Evolutionary conservation across 495 filamentous ascomycete species (phyloP).

Genomic region (Xylaria grammica): DNA sequence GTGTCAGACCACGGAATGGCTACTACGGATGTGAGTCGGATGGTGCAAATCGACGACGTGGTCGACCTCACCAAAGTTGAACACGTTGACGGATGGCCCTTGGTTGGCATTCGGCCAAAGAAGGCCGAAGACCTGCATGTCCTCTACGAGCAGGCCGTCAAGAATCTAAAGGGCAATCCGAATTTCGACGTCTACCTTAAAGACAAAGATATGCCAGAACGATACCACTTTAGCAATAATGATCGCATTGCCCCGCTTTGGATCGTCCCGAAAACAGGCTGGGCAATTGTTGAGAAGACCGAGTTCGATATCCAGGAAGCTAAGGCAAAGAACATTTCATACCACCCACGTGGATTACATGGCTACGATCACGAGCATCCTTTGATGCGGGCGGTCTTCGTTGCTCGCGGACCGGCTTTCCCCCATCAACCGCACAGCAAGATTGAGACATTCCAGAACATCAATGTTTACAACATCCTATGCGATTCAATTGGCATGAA

Average conservation of each 20-base stretch:
- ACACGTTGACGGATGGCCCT: constrained; percentile 93
- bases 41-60: constrained; percentile 92
- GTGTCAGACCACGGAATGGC: constrained; percentile 99
- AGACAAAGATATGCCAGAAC: constrained; percentile 81
- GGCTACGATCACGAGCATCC: constrained; percentile 91
- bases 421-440: constrained; percentile 81
- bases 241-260: constrained; percentile 89
- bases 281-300: constrained; percentile 80
- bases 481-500: constrained; percentile 79
- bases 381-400: constrained; percentile 90
- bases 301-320: constrained; percentile 75
- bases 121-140: constrained; percentile 61
- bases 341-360: constrained; percentile 80
- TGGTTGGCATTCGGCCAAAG: constrained; percentile 84
- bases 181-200: constrained; percentile 84
- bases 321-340: constrained; percentile 63
- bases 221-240: constrained; percentile 86
- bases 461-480: constrained; percentile 92
- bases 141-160: constrained; percentile 55
- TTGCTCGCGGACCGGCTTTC: constrained; percentile 87
- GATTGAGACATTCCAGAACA: constrained; percentile 88
- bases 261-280: constrained; percentile 89
- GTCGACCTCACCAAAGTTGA: constrained; percentile 75
- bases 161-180: constrained; percentile 59
- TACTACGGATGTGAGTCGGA: constrained; percentile 77